Base-by-base conservation (phyloP, 345 rosid species). In the Eucalyptus pauciflora region DNA sequence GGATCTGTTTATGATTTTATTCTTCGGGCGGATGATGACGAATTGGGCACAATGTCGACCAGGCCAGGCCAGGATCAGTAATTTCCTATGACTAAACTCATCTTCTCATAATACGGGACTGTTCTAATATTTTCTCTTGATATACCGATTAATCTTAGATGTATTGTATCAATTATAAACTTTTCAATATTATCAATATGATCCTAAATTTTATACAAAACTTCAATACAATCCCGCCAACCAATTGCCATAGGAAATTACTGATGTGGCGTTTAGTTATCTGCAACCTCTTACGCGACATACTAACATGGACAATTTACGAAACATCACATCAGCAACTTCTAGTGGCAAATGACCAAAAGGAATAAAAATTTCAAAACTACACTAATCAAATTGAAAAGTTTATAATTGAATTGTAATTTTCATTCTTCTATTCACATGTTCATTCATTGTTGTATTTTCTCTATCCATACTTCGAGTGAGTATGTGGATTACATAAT, bases 291-390 rank as follows among this genome's bases (percentile, higher is more conserved):
- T 2, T 8, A 13, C 10, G 0, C 8, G 13, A 8, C 45, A 31
- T 10, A 3, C 22, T 5, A 0, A 17, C 5, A 15, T n/a, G 18
- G 17, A 64, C 18, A n/a, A 64, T 16, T n/a, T 64, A 33, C 3
- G 1, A 14, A 29, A n/a, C 20, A 15, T 13, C 4, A 29, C 5
- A 6, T 13, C 3, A 62, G 0, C 0, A 13, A 64, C 13, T 64
- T 64, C 54, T 0, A 7, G 4, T 0, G 8, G 4, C 2, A 51
- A 16, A 16, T 51, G 54, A 51, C 4, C 54, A 51, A 51, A 51
- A 51, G 4, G 4, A 16, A 4, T 51, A 51, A 0, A 51, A 51
- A 17, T 51, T 51, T 51, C 2, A 51, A 51, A 51, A 52, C 2
- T 52, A 52, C 9, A 51, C 17, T 17, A 0, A 51, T 17, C 22